Evolutionary conservation across 192 early-diverging fungal species (phyloP), one percentile per base, ranked within the genome.

Genomic region (Coemansia sp.): DNA sequence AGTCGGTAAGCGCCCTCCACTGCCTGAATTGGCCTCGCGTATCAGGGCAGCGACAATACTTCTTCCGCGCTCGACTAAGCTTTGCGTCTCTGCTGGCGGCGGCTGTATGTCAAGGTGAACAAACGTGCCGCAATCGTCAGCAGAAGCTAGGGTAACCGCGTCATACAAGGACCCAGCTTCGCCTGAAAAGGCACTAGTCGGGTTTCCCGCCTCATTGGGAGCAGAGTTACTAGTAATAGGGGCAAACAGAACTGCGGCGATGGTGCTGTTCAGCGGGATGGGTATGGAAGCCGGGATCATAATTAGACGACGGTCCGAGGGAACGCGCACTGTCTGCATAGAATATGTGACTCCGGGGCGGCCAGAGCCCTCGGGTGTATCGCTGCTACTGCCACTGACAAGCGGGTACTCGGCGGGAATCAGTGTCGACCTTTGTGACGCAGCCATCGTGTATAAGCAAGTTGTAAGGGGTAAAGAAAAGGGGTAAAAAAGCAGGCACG

Each of bases 221-320:
- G 36, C n/a, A 24, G 58, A 36, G 10, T 35, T 40, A 20, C 18
- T 23, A 13, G 34, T 2, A 38, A 7, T 21, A 11, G 63, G 53
- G 9, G 33, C 61, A 55, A 65, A 38, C 9, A 60, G 38, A 35
- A 71, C 35, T 13, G 57, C 42, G 9, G 50, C 59, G 26, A 71
- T 71, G 33, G 36, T 65, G 34, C n/a, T 55, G 50, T 68, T 68
- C 16, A 40, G 23, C 26, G 57, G 45, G 38, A 68, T 24, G 35
- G 66, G 57, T 61, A 69, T 61, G 2, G 62, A 42, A 18, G 28
- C 46, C 8, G 73, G 73, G 24, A 74, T 59, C 66, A 74, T 60
- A 18, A 69, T 61, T 18, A 76, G 40, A 28, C 59, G 73, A 9
- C 63, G 45, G 73, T 76, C 59, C 28, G 59, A 66, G 6, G 73